These are phyloP conservation scores for Fagopyrum esculentum DNA, from an alignment of 148 eudicot genomes.

Conservation along the genomic window DNA sequence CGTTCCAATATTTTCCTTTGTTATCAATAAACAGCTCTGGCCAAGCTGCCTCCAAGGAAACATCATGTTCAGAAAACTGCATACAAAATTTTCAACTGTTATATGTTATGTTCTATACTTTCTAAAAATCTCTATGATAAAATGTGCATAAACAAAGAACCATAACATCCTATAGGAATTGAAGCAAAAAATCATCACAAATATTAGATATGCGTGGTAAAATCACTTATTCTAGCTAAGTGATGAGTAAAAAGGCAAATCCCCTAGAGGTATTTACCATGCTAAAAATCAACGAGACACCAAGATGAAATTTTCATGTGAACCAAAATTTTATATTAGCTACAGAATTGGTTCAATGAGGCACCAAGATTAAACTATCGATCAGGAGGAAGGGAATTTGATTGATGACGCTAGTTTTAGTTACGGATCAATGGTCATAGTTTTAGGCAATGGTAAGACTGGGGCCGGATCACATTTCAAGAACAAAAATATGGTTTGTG, in stretches of 20 bases:
- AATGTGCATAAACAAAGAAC: not conserved
- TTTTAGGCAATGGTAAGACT: not conserved
- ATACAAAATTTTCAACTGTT: not conserved
- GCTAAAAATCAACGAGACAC: not conserved
- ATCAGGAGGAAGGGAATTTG: not conserved
- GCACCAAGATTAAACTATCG: not conserved
- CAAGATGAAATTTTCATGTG: not conserved
- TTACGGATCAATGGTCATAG: not conserved
- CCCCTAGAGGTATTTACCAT: not conserved
- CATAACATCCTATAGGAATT: not conserved
- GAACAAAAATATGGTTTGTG: no score
- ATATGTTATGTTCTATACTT: not conserved
- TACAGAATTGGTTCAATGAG: not conserved
- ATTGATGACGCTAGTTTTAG: no score
- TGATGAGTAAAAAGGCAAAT: not conserved
- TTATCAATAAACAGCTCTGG: slow-evolving; percentile 69
- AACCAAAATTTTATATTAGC: not conserved
- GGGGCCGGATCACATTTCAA: no score
- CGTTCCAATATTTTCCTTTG: slow-evolving; percentile 79
- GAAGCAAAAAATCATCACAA: not conserved
- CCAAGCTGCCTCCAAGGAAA: slow-evolving; percentile 76
- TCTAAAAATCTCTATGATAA: not conserved
- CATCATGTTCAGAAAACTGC: slow-evolving; percentile 71
- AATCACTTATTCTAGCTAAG: not conserved
- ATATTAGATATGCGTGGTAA: not conserved